A percentile compares a stretch with the other conserved stretches of the same genome.
phyloP scores from a whole-genome alignment of 306 rosid species.

The Vigna radiata region DNA sequence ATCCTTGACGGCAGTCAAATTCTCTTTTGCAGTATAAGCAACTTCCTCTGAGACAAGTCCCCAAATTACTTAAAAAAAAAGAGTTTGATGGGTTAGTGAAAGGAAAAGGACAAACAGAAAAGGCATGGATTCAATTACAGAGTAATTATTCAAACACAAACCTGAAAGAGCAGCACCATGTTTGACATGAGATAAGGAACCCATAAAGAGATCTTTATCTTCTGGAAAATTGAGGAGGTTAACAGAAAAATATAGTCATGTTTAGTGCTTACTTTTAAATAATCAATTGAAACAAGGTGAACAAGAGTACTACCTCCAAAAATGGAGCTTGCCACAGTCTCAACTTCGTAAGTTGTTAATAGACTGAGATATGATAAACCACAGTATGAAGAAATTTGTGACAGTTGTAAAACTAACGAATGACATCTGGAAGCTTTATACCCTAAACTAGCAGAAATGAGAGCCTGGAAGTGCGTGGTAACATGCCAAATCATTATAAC shows the following conservation, averaged over 20 bases:
- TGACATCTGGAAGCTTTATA: conserved; percentile 53
- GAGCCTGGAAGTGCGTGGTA: conserved; percentile 64
- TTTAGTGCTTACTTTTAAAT: conserved; percentile 21
- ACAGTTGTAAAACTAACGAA: conserved; percentile 58
- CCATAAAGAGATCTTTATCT: conserved; percentile 61
- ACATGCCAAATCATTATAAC: conserved; percentile 23
- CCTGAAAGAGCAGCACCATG: conserved; percentile 88
- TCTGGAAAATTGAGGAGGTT: conserved; percentile 50
- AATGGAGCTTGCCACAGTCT: conserved; percentile 53
- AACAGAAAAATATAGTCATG: conserved; percentile 13
- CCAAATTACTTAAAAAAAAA: conserved; percentile 71
- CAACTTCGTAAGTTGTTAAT: conserved; percentile 63
- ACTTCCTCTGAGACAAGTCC: conserved; percentile 66
- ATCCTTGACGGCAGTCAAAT: conserved; percentile 58
- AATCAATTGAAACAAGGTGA: conserved; percentile 29
- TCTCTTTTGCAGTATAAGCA: conserved; percentile 63
- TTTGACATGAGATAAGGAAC: conserved; percentile 69
- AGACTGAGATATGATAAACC: conserved; percentile 80
- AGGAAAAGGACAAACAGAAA: conserved; percentile 40
- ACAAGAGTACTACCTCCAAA: conserved; percentile 62
- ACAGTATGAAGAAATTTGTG: conserved; percentile 70
- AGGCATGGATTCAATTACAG: conserved; percentile 31
- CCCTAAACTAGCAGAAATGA: conserved; percentile 65
- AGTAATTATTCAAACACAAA: conserved; percentile 48
- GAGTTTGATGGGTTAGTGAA: conserved; percentile 27